Conservation (phyloP, 371 early-diverging fungal species). For the Rhizopus sp. region DNA sequence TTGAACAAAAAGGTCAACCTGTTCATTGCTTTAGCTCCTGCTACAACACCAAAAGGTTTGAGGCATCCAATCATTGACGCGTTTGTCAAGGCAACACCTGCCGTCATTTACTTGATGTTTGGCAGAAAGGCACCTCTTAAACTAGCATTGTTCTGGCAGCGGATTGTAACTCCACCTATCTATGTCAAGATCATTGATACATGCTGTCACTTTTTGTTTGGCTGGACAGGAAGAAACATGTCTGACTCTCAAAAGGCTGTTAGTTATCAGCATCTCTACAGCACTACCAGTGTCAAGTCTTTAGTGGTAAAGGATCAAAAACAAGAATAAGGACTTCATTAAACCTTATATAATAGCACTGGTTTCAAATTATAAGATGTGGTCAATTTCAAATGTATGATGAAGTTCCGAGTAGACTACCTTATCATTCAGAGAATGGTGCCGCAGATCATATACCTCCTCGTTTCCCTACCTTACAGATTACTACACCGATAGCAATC, state of each 20-base stretch:
- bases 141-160: slow-evolving; percentile 87
- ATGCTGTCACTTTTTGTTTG: slow-evolving; percentile 79
- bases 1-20: slow-evolving; percentile 83
- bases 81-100: slow-evolving; percentile 84
- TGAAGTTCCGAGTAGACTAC: slow-evolving; percentile 71
- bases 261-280: slow-evolving; percentile 89
- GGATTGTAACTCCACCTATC: slow-evolving; percentile 72
- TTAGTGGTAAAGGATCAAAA: slow-evolving; percentile 65
- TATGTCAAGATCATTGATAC: slow-evolving; percentile 80
- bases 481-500: slow-evolving; percentile 82
- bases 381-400: slow-evolving; percentile 93
- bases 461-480: slow-evolving; percentile 80
- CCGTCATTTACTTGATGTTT: slow-evolving; percentile 90
- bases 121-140: slow-evolving; percentile 83
- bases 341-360: slow-evolving; percentile 51
- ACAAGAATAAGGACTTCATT: not conserved
- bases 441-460: slow-evolving; percentile 60
- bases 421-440: slow-evolving; percentile 52
- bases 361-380: slow-evolving; percentile 95
- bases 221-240: slow-evolving; percentile 81
- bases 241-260: slow-evolving; percentile 73
- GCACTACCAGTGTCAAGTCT: slow-evolving; percentile 86
- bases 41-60: slow-evolving; percentile 85
- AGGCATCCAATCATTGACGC: slow-evolving; percentile 83
- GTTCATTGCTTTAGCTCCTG: slow-evolving; percentile 92